phyloP scores from a whole-genome alignment of 2,329 filamentous ascomycete genomes.

The Curvularia hawaiiensis region DNA sequence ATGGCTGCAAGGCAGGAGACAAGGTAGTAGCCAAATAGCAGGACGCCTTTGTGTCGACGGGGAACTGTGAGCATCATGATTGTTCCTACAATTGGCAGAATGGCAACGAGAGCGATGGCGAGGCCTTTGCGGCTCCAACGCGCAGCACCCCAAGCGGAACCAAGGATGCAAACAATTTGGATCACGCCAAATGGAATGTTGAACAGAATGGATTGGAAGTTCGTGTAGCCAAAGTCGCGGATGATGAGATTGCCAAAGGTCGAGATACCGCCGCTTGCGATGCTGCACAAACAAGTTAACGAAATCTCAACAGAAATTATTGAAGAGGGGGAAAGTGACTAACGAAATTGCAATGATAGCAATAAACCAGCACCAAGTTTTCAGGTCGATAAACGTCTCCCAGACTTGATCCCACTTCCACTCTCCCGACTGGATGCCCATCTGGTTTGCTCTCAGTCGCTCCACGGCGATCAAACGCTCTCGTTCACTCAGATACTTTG shows the following conservation, averaged over 20 bases:
- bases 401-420: conserved; percentile 73
- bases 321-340: conserved; percentile 26
- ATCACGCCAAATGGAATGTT: conserved; percentile 65
- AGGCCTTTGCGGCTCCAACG: conserved; percentile 57
- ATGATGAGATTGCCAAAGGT: conserved; percentile 65
- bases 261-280: conserved; percentile 67
- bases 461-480: conserved; percentile 28
- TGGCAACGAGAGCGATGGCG: conserved; percentile 56
- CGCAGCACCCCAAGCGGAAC: conserved; percentile 58
- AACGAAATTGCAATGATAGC: conserved; percentile 51
- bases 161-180: conserved; percentile 54
- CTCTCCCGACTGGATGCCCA: conserved; percentile 68
- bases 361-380: conserved; percentile 58
- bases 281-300: conserved; percentile 32
- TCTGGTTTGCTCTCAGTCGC: conserved; percentile 28
- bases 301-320: conserved; percentile 30
- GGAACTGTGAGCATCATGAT: conserved; percentile 58
- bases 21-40: conserved; percentile 59
- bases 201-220: conserved; percentile 61
- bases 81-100: conserved; percentile 58
- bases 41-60: conserved; percentile 53
- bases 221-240: conserved; percentile 61
- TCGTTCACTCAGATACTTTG: conserved; percentile 30
- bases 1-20: conserved; percentile 48
- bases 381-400: conserved; percentile 31